These are phyloP conservation scores for Gossypium sturtianum DNA, from an alignment of 345 rosid species.

Conservation along the genomic window DNA sequence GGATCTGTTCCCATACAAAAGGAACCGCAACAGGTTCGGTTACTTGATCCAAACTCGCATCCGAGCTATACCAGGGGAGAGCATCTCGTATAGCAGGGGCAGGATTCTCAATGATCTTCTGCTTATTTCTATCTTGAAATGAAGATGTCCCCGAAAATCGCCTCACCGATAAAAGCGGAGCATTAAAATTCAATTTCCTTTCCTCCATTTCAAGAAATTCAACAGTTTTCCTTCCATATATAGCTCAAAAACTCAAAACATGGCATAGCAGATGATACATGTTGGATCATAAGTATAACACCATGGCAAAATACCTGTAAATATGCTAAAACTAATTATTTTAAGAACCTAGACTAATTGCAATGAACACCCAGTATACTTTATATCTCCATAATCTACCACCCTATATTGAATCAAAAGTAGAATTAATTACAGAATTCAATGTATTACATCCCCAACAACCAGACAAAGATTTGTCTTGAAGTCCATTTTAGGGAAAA, in stretches of 20 bases:
- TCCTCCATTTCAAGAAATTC: constrained; percentile 47
- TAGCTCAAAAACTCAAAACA: constrained; percentile 5
- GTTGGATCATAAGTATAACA: neutral
- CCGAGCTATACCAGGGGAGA: constrained; percentile 25
- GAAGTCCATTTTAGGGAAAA: neutral
- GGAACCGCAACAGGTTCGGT: constrained; percentile 80
- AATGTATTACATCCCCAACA: neutral
- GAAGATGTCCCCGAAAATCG: constrained; percentile 33
- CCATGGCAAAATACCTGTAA: constrained; percentile 4
- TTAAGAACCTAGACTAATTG: neutral
- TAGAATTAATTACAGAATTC: constrained; percentile 1
- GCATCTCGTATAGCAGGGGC: constrained; percentile 20
- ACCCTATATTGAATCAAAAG: neutral
- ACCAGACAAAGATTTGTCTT: neutral
- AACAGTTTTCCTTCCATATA: neutral
- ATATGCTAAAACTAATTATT: neutral
- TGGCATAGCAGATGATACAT: neutral
- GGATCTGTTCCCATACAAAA: constrained; percentile 79
- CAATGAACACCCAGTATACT: neutral
- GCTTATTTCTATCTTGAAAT: constrained; percentile 29
- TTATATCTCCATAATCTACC: neutral
- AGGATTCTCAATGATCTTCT: constrained; percentile 23
- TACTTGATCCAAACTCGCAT: constrained; percentile 46
- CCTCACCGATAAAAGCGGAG: constrained; percentile 80
- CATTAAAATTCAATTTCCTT: constrained; percentile 64